Conservation (phyloP, 495 filamentous ascomycete species). For the Trichoderma erinaceum region DNA sequence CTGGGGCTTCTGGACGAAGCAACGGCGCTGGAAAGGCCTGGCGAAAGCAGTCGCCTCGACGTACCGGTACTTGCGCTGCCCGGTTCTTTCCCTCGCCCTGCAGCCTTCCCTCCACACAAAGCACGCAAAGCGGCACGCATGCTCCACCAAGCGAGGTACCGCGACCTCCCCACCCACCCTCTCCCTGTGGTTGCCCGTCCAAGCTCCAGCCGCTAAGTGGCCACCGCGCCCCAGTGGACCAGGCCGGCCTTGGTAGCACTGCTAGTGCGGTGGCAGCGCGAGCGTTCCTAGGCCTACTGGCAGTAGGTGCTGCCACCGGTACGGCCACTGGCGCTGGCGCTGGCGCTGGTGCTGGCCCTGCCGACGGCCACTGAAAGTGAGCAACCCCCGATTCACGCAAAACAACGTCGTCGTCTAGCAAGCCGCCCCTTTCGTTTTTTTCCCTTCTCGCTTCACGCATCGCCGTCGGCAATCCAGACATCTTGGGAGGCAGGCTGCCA, state of each 20-base stretch:
- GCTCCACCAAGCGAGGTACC: constrained; percentile 3
- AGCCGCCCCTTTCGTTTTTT: constrained; percentile 10
- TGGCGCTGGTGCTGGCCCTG: neutral
- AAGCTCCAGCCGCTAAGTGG: constrained; percentile 6
- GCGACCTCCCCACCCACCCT: constrained; percentile 3
- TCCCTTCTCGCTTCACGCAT: constrained; percentile 3
- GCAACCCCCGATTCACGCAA: constrained; percentile 10
- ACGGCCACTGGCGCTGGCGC: neutral
- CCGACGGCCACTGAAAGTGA: neutral
- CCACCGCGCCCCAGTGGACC: constrained; percentile 10
- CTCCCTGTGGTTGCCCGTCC: neutral
- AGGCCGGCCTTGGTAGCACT: constrained; percentile 1
- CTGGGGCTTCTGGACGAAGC: neutral
- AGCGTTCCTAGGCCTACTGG: constrained; percentile 1
- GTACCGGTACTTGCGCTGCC: constrained; percentile 1
- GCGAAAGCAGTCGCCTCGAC: no score
- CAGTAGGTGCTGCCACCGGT: neutral
- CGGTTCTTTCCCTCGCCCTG: neutral
- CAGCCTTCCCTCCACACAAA: neutral
- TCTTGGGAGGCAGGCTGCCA: neutral
- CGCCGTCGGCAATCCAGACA: neutral
- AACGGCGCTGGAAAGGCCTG: neutral
- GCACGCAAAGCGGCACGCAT: neutral
- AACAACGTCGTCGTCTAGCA: neutral
- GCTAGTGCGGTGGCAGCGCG: neutral